phyloP scores from a whole-genome alignment of 1,284 basidiomycete genomes.

The Trametes polyzona region DNA sequence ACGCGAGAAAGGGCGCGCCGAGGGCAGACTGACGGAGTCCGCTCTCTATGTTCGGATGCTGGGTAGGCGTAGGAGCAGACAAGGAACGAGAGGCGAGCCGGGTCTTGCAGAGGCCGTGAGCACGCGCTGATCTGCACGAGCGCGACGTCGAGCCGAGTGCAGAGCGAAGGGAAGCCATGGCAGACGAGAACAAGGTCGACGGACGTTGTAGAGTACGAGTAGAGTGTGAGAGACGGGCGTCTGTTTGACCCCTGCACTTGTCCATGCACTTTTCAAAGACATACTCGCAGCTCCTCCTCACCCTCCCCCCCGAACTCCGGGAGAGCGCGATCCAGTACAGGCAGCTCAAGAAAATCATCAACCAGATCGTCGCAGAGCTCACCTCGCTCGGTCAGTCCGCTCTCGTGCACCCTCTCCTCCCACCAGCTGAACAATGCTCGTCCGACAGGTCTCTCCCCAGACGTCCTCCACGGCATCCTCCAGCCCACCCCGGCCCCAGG shows the following conservation, averaged over 20 bases:
- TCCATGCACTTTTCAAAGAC: constrained; percentile 85
- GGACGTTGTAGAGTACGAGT: neutral
- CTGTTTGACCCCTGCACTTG: neutral
- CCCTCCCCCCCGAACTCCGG: constrained; percentile 76
- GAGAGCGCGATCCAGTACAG: constrained; percentile 87
- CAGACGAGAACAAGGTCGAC: neutral
- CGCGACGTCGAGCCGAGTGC: neutral
- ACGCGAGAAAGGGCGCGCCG: neutral
- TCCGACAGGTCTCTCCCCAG: constrained; percentile 43
- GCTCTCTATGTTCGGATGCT: neutral
- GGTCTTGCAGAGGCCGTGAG: neutral
- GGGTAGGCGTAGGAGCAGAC: neutral
- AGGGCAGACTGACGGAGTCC: neutral
- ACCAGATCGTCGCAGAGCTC: constrained; percentile 84
- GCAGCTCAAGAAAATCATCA: constrained; percentile 92
- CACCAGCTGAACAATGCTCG: constrained; percentile 38
- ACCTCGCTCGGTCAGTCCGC: constrained; percentile 60
- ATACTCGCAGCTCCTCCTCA: constrained; percentile 69
- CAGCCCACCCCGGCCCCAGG: constrained; percentile 27
- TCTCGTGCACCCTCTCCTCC: neutral
- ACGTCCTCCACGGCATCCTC: constrained; percentile 51
- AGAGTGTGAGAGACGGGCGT: neutral
- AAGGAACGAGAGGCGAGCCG: neutral
- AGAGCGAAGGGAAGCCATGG: constrained; percentile 5
- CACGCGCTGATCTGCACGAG: neutral